A percentile compares a stretch with the other conserved stretches of the same genome.
Conservation (phyloP, 371 early-diverging fungal species). For the Lichtheimia ornata region DNA sequence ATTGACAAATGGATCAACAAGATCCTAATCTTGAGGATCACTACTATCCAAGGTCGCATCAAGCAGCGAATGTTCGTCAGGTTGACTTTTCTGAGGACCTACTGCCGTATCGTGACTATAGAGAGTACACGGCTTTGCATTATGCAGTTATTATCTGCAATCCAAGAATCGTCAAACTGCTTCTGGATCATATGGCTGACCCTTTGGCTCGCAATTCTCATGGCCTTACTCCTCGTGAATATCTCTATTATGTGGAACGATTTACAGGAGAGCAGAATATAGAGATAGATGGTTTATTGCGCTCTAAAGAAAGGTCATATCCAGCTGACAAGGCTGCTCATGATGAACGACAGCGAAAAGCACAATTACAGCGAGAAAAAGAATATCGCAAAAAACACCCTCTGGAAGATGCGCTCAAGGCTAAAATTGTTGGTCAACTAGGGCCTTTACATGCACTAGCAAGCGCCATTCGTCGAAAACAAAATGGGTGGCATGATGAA, state of each 20-base stretch:
- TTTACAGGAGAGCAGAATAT: constrained; percentile 49
- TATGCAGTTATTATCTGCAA: constrained; percentile 68
- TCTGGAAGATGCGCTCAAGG: constrained; percentile 53
- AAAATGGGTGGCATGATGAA: constrained; percentile 68
- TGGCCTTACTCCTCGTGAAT: constrained; percentile 49
- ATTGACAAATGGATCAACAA: constrained; percentile 2
- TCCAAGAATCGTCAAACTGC: constrained; percentile 49
- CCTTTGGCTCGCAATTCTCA: constrained; percentile 47
- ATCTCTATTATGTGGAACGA: constrained; percentile 49
- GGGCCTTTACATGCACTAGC: constrained; percentile 64
- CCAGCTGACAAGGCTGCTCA: constrained; percentile 44
- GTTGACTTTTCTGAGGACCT: constrained; percentile 49
- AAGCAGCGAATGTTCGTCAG: constrained; percentile 46
- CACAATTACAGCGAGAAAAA: constrained; percentile 45
- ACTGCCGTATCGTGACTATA: constrained; percentile 48
- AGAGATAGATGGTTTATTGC: constrained; percentile 40
- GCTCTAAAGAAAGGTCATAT: constrained; percentile 38
- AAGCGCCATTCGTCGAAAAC: constrained; percentile 62
- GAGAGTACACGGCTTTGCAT: constrained; percentile 63
- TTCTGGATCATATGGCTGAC: constrained; percentile 66
- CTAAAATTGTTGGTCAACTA: constrained; percentile 65
- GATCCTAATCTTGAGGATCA: constrained; percentile 51
- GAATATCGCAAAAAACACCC: constrained; percentile 57
- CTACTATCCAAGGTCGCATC: constrained; percentile 49
- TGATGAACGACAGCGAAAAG: constrained; percentile 41